Conservation (phyloP, 1,284 basidiomycete species). For the Rhodotorula sp. region DNA sequence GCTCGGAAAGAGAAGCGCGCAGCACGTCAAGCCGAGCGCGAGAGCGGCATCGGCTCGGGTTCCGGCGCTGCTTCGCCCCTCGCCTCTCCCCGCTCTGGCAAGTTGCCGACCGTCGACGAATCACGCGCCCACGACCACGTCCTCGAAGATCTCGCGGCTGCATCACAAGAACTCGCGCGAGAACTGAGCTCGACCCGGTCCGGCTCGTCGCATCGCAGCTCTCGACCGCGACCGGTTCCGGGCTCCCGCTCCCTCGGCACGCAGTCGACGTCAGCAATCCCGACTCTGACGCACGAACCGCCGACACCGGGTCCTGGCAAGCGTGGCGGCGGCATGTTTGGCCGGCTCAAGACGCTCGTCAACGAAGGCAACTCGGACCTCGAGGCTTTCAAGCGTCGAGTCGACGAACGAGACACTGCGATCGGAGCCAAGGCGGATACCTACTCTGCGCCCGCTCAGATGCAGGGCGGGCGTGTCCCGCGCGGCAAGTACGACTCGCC, state of each 20-base stretch:
- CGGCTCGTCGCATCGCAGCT: conserved; percentile 1
- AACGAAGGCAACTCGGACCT: conserved; percentile 45
- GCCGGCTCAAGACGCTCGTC: conserved; percentile 41
- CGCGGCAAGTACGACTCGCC: conserved; percentile 27
- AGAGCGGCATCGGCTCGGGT: not conserved
- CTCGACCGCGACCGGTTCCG: conserved; percentile 13
- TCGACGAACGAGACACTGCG: conserved; percentile 40
- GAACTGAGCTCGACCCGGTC: conserved; percentile 65
- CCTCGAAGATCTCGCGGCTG: conserved; percentile 69
- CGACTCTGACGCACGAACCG: conserved; percentile 3
- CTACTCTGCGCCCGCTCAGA: conserved; percentile 43
- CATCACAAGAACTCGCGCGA: conserved; percentile 75
- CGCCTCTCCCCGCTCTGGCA: conserved; percentile 23
- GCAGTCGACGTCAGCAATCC: conserved; percentile 32
- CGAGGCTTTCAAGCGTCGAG: conserved; percentile 43
- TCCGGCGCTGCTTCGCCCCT: conserved; percentile 1
- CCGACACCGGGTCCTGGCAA: not conserved
- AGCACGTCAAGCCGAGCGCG: conserved; percentile 55
- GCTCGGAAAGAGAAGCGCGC: conserved; percentile 56
- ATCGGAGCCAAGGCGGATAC: conserved; percentile 30
- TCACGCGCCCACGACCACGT: conserved; percentile 15
- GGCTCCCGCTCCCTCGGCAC: conserved; percentile 28
- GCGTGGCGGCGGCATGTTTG: conserved; percentile 35
- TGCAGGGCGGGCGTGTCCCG: conserved; percentile 32
- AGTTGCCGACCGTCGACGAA: conserved; percentile 40